These are phyloP conservation scores for Fusarium piperis DNA, from an alignment of 2,329 filamentous ascomycete species.

Conservation along the genomic window DNA sequence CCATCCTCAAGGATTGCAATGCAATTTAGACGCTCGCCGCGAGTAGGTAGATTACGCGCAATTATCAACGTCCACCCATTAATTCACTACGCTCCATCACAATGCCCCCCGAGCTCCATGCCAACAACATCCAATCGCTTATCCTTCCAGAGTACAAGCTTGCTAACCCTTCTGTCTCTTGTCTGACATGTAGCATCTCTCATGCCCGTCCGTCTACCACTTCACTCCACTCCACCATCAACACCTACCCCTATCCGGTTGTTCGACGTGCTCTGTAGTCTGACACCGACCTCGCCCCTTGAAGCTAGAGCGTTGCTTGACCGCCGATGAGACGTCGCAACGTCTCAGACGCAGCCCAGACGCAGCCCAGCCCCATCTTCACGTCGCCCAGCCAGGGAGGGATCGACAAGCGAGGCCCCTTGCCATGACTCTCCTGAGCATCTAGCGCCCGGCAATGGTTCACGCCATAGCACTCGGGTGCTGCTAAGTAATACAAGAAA, in stretches of 20 bases:
- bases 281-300: constrained; percentile 6
- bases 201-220: constrained; percentile 8
- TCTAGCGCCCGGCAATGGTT: constrained; percentile 21
- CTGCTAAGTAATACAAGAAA: constrained; percentile 43
- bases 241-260: neutral
- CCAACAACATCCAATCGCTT: constrained; percentile 31
- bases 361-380: constrained; percentile 4
- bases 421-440: constrained; percentile 35
- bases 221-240: constrained; percentile 1
- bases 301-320: neutral
- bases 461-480: constrained; percentile 22
- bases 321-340: neutral
- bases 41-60: constrained; percentile 31
- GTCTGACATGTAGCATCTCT: constrained; percentile 14
- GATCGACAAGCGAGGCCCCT: constrained; percentile 24
- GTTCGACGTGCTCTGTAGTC: constrained; percentile 7
- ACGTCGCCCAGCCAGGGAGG: neutral
- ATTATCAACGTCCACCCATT: constrained; percentile 38
- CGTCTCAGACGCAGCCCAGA: constrained; percentile 14
- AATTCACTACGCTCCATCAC: constrained; percentile 38
- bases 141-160: constrained; percentile 44
- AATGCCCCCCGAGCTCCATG: constrained; percentile 23
- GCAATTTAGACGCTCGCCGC: neutral
- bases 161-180: constrained; percentile 24
- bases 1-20: neutral